Percentiles rank a stretch among this genome's conserved stretches.
phyloP scores from a whole-genome alignment of 2,329 filamentous ascomycete genomes.

The Colletotrichum sp. region DNA sequence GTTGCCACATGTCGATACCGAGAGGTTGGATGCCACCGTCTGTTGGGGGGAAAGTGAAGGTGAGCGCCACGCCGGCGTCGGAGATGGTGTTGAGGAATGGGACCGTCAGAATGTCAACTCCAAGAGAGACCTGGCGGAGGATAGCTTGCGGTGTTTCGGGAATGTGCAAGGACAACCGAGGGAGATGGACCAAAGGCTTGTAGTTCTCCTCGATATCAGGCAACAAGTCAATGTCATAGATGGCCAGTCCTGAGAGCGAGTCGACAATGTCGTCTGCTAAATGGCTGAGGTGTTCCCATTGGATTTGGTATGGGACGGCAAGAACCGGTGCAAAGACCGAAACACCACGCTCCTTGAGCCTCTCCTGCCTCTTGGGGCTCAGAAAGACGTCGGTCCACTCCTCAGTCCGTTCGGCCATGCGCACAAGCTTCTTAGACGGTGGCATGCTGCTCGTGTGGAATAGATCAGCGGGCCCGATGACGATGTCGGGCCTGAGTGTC shows the following conservation, averaged over 20 bases:
- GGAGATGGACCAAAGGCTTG: conserved; percentile 62
- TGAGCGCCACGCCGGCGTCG: conserved; percentile 84
- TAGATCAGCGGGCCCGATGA: conserved; percentile 79
- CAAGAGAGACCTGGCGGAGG: conserved; percentile 75
- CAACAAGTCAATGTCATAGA: conserved; percentile 78
- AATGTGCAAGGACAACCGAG: conserved; percentile 76
- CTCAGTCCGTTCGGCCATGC: conserved; percentile 87
- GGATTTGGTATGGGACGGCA: conserved; percentile 75
- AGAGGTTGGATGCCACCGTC: conserved; percentile 51
- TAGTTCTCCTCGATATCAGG: conserved; percentile 67
- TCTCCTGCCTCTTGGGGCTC: conserved; percentile 39
- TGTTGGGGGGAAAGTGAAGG: conserved; percentile 69
- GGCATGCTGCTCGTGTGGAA: conserved; percentile 52
- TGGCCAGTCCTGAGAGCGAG: conserved; percentile 70
- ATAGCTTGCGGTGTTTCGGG: conserved; percentile 77
- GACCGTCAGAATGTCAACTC: conserved; percentile 80
- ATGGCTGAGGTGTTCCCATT: conserved; percentile 80
- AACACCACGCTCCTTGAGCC: conserved; percentile 33
- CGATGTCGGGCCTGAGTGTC: conserved; percentile 79
- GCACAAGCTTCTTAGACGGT: conserved; percentile 74
- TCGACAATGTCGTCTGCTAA: conserved; percentile 68
- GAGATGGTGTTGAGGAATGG: conserved; percentile 78
- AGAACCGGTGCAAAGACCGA: conserved; percentile 71
- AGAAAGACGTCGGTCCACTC: conserved; percentile 79
- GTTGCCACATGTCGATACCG: conserved; percentile 80